Conservation (phyloP, 495 filamentous ascomycete species). For the Penicillium steckii region DNA sequence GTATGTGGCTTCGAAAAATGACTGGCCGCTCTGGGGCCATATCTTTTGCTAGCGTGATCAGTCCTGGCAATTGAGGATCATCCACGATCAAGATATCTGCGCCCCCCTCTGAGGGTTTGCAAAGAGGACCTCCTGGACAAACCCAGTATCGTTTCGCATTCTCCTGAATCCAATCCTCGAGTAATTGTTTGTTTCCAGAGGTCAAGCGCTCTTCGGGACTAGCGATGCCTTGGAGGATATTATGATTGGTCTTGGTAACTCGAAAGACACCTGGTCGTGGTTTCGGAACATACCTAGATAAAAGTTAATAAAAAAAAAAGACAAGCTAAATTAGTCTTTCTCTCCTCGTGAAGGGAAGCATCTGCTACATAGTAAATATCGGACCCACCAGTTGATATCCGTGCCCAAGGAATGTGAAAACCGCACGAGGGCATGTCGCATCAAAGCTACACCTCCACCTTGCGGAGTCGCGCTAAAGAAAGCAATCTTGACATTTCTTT, state of each 20-base stretch:
- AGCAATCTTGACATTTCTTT: conserved; percentile 67
- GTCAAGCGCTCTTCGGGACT: conserved; percentile 60
- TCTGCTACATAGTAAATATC: not conserved
- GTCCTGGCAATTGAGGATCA: conserved; percentile 83
- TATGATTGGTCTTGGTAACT: conserved; percentile 89
- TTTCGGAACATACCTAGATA: conserved; percentile 80
- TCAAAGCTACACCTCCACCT: conserved; percentile 83
- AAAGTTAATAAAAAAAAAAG: not conserved
- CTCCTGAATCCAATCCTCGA: conserved; percentile 73
- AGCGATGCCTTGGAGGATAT: conserved; percentile 84
- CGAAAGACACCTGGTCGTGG: conserved; percentile 82
- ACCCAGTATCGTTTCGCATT: conserved; percentile 82
- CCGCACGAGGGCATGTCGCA: conserved; percentile 81
- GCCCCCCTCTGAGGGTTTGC: conserved; percentile 65
- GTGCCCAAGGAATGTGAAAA: conserved; percentile 68
- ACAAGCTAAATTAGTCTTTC: not conserved
- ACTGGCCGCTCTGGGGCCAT: conserved; percentile 72
- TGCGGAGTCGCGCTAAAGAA: conserved; percentile 88
- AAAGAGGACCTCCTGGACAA: conserved; percentile 63
- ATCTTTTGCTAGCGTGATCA: conserved; percentile 76
- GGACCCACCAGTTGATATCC: conserved; percentile 69
- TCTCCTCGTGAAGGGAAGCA: not conserved
- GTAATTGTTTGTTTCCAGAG: conserved; percentile 54
- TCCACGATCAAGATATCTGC: conserved; percentile 80
- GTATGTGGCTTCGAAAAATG: conserved; percentile 79